Evolutionary conservation across 2,329 filamentous ascomycete species (phyloP).

Genomic region (Thelonectria rubi): DNA sequence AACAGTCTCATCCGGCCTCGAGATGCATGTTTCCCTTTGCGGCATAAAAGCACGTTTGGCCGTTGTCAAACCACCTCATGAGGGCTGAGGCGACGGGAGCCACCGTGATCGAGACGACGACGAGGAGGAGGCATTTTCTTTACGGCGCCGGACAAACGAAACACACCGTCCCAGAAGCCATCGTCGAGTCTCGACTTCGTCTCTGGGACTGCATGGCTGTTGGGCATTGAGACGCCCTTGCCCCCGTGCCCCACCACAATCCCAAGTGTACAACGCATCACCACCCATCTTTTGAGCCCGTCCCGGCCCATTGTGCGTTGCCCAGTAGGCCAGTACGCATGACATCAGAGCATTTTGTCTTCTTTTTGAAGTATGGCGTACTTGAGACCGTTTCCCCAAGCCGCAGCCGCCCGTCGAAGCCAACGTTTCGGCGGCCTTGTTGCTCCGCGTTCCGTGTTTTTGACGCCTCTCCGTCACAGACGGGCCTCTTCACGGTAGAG

Average conservation of each 20-base stretch:
- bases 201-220: conserved; percentile 48
- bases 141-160: conserved; percentile 3
- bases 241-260: conserved; percentile 50
- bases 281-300: conserved; percentile 38
- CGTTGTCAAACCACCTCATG: conserved; percentile 8
- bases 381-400: conserved; percentile 1
- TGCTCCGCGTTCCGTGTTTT: conserved; percentile 1
- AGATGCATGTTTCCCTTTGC: conserved; percentile 27
- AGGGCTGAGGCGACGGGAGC: conserved; percentile 1
- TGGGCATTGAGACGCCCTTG: conserved; percentile 59
- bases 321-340: conserved; percentile 13
- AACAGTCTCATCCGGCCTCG: conserved; percentile 22
- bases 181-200: conserved; percentile 17
- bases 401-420: neutral
- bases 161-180: neutral
- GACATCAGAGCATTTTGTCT: conserved; percentile 20
- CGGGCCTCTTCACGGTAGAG: too few species aligned
- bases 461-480: neutral
- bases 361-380: conserved; percentile 9
- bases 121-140: conserved; percentile 1
- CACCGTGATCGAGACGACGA: conserved; percentile 5
- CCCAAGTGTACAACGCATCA: conserved; percentile 60
- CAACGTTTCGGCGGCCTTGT: neutral
- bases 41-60: conserved; percentile 26
- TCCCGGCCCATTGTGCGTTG: conserved; percentile 23